A percentile compares a stretch with the other conserved stretches of the same genome.
Conservation (phyloP, 2,329 filamentous ascomycete species). For the Botrytis aclada region DNA sequence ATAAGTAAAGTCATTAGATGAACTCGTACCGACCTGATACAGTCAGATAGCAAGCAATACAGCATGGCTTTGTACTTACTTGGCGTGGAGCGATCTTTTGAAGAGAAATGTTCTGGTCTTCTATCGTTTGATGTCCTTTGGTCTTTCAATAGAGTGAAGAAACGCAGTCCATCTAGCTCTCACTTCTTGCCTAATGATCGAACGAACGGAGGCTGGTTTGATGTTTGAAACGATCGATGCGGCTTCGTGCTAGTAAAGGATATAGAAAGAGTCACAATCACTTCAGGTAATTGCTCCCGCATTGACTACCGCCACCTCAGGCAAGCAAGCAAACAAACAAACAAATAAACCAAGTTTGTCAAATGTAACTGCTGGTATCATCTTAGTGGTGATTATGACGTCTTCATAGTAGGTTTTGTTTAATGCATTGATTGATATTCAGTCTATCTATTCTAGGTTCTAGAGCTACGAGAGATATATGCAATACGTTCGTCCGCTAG, state of each 20-base stretch:
- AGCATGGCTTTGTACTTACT: not conserved
- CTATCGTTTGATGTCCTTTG: too few relatives aligned
- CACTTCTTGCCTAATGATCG: not conserved
- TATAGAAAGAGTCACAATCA: not conserved
- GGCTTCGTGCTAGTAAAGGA: not conserved
- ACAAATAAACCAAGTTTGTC: not conserved
- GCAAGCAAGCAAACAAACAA: not conserved
- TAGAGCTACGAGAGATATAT: too few relatives aligned
- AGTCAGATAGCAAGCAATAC: not conserved
- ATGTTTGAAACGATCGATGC: not conserved
- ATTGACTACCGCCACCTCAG: not conserved
- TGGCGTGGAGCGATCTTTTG: rapidly evolving
- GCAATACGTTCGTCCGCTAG: too few relatives aligned
- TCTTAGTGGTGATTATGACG: too few relatives aligned
- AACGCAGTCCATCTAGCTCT: not conserved
- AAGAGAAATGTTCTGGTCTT: not conserved
- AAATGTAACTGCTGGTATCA: too few relatives aligned
- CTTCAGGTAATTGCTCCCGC: not conserved
- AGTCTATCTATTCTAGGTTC: too few relatives aligned
- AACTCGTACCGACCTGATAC: not conserved
- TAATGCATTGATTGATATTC: too few relatives aligned
- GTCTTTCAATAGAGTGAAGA: not conserved
- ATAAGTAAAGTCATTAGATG: rapidly evolving
- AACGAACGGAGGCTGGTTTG: not conserved
- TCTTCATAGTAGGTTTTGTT: too few relatives aligned